These are phyloP conservation scores for Candida odintsovae DNA, from an alignment of 805 yeast species.

Conservation along the genomic window DNA sequence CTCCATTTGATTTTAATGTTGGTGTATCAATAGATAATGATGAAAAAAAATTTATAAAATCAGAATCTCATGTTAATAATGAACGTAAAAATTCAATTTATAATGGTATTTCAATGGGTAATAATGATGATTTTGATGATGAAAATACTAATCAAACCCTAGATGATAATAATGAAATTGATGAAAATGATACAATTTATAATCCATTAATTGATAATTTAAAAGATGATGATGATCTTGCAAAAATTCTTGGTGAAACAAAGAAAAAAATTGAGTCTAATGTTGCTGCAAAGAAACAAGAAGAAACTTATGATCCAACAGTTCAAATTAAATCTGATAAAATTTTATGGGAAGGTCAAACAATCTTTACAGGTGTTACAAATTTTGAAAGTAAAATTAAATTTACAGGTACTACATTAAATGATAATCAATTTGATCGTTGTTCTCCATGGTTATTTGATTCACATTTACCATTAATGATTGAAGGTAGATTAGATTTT, in stretches of 20 bases:
- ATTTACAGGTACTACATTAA: constrained; percentile 25
- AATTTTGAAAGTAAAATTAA: constrained; percentile 30
- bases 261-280: constrained; percentile 14
- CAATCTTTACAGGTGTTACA: constrained; percentile 45
- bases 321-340: constrained; percentile 5
- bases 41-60: constrained; percentile 17
- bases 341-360: constrained; percentile 42
- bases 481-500: constrained; percentile 61
- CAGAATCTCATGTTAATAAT: constrained; percentile 9
- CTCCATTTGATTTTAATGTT: constrained; percentile 25
- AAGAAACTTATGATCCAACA: constrained; percentile 18
- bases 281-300: constrained; percentile 1
- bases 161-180: constrained; percentile 18
- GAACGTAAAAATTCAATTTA: constrained; percentile 13
- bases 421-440: constrained; percentile 16
- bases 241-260: constrained; percentile 24
- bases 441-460: constrained; percentile 21
- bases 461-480: constrained; percentile 27
- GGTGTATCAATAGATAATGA: constrained; percentile 21
- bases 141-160: background rate
- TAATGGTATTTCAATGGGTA: constrained; percentile 1
- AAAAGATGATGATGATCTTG: constrained; percentile 32
- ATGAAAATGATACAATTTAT: constrained; percentile 13
- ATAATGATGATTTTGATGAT: constrained; percentile 13
- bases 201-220: constrained; percentile 1